Evolutionary conservation across 2,329 filamentous ascomycete species (phyloP).

Genomic region (Aspergillus oerlinghausenensis): DNA sequence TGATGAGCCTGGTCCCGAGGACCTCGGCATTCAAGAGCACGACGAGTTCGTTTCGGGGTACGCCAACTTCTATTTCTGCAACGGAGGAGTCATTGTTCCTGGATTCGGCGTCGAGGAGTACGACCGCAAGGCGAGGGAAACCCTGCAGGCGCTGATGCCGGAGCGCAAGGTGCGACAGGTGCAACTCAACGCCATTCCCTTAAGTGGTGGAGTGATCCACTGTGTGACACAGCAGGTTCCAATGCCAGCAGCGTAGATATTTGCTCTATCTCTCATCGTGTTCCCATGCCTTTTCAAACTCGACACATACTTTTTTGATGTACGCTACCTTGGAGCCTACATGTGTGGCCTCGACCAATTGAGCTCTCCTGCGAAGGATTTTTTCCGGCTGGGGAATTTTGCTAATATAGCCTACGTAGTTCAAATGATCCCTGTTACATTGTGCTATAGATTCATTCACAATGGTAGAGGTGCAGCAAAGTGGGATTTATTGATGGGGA

Average conservation of each 20-base stretch:
- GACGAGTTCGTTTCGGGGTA: slow-evolving; percentile 22
- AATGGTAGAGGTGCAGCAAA: not conserved
- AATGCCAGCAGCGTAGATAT: not conserved
- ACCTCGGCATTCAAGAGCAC: slow-evolving; percentile 4
- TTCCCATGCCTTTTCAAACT: not conserved
- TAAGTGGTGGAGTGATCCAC: slow-evolving; percentile 27
- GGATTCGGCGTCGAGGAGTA: slow-evolving; percentile 20
- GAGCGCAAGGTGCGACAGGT: slow-evolving; percentile 22
- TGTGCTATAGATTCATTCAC: not conserved
- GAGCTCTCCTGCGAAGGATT: not conserved
- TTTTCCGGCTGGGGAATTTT: not conserved
- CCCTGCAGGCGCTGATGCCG: slow-evolving; percentile 17
- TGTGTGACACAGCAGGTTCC: slow-evolving; percentile 26
- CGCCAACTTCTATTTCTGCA: slow-evolving; percentile 28
- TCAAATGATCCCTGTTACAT: not conserved
- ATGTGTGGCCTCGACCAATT: not conserved
- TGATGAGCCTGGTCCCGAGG: slow-evolving; percentile 18
- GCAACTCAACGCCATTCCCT: slow-evolving; percentile 20
- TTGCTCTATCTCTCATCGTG: not conserved
- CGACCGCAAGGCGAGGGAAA: slow-evolving; percentile 20
- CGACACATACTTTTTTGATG: not conserved
- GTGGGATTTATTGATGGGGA: not conserved
- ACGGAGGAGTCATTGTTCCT: slow-evolving; percentile 25
- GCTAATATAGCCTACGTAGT: not conserved
- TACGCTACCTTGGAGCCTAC: not conserved